Evolutionary conservation across 768 basidiomycete genomes (phyloP).

Genomic region (Suillus luteus): DNA sequence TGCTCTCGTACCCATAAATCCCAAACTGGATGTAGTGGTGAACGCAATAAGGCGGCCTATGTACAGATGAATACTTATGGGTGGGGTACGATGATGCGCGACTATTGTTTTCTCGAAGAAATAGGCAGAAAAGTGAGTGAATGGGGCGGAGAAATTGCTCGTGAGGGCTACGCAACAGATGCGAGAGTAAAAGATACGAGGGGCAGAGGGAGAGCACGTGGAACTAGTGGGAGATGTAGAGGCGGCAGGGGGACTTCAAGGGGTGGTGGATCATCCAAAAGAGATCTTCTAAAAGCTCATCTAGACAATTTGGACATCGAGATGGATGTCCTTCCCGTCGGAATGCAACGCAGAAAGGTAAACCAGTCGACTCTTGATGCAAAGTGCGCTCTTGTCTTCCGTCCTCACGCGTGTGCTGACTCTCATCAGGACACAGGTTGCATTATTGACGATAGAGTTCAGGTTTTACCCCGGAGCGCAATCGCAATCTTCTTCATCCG

Average conservation of each 20-base stretch:
- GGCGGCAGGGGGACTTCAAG: constrained; percentile 26
- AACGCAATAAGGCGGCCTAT: constrained; percentile 71
- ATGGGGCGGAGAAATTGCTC: constrained; percentile 72
- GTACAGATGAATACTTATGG: constrained; percentile 83
- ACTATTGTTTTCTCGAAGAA: constrained; percentile 87
- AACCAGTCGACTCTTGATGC: constrained; percentile 86
- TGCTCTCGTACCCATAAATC: constrained; percentile 75
- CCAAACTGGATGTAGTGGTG: constrained; percentile 61
- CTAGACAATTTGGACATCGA: constrained; percentile 69
- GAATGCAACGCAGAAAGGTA: constrained; percentile 76
- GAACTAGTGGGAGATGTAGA: constrained; percentile 27
- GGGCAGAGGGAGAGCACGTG: constrained; percentile 27
- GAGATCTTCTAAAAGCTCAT: constrained; percentile 67
- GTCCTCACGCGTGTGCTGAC: constrained; percentile 19
- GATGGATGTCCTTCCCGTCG: constrained; percentile 73
- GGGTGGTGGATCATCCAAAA: constrained; percentile 46
- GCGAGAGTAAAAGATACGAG: constrained; percentile 20
- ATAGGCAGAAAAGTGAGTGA: constrained; percentile 71
- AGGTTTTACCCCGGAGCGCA: constrained; percentile 60
- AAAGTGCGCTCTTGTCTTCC: constrained; percentile 53
- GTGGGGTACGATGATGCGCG: constrained; percentile 87
- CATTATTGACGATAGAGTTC: constrained; percentile 73
- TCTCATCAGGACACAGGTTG: constrained; percentile 58
- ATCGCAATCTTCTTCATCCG: constrained; percentile 40
- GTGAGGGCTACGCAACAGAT: constrained; percentile 52